Conservation (phyloP, 1,284 basidiomycete genomes). For the Singerocomus inundabilis region DNA sequence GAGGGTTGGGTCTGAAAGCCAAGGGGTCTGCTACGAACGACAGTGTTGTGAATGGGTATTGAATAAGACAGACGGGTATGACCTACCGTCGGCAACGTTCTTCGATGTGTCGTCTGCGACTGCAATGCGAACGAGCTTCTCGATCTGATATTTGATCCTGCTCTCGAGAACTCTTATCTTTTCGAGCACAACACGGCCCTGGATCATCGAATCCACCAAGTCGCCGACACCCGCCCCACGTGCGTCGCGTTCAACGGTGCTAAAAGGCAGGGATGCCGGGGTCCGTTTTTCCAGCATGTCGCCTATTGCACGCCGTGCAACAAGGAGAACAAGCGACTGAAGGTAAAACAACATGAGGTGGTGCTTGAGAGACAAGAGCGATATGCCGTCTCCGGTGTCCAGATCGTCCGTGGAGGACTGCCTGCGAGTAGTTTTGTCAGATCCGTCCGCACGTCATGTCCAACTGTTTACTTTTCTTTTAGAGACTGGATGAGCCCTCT, state of each 20-base stretch:
- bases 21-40: constrained; percentile 65
- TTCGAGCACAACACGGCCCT: constrained; percentile 74
- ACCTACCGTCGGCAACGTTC: constrained; percentile 65
- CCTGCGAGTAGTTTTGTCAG: constrained; percentile 22
- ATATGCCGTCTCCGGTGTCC: constrained; percentile 80
- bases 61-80: neutral
- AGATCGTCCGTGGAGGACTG: constrained; percentile 43
- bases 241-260: constrained; percentile 45
- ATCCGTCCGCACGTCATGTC: neutral
- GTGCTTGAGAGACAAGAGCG: constrained; percentile 87
- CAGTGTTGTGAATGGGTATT: constrained; percentile 2
- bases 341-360: constrained; percentile 85
- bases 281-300: constrained; percentile 55
- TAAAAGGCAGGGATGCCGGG: constrained; percentile 53
- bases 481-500: constrained; percentile 55
- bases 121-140: constrained; percentile 83
- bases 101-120: constrained; percentile 61
- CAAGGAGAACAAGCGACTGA: constrained; percentile 80
- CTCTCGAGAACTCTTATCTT: constrained; percentile 79
- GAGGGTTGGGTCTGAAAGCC: constrained; percentile 88
- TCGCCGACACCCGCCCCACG: constrained; percentile 63
- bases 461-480: constrained; percentile 49
- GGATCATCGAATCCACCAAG: constrained; percentile 70
- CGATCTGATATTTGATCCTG: constrained; percentile 92
- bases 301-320: constrained; percentile 66